Base-by-base conservation (phyloP, 2,329 filamentous ascomycete species). In the Cladobotryum mycophilum region DNA sequence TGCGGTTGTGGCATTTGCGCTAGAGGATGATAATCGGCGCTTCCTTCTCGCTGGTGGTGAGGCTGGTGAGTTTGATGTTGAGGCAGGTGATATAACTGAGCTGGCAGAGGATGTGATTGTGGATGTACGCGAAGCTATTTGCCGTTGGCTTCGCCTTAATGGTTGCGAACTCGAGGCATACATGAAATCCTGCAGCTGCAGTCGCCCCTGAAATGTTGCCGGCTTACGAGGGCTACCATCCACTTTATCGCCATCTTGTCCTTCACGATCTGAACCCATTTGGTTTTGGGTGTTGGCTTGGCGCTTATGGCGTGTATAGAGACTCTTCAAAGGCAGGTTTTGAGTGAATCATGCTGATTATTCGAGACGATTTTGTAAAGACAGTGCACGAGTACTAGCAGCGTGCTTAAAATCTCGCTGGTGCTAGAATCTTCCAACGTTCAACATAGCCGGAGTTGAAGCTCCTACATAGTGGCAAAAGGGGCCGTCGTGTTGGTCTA, bases 181-280 rank as follows among this genome's bases (percentile, higher is more conserved):
- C 56, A 66, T 65, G 63, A 75, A 78, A 49, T 68, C 62, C n/a
- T 70, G 63, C 25, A 76, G 65, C 33, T 72, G 63, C 15, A 78
- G 66, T 12, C 67, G 71, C 20, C 74, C 74, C 44, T 65, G 60
- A 52, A 76, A 76, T 7, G 68, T 72, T 13, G 72, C 62, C 9
- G 60, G 57, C 43, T 57, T 56, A 8, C 50, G 48, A 34, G 43
- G n/a, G 11, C n/a, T 46, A 2, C 14, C 45, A 17, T 34, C 20
- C 5, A 40, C 41, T 34, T 22, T 18, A 30, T 35, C 12, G 15
- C 43, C 18, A 38, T 14, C 17, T 30, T 45, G 14, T 25, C 41
- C 20, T 20, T 40, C 47, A 9, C 15, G 36, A 20, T 17, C 17
- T 14, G 41, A 15, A n/a, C 44, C 49, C 45, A 52, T 20, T 20